phyloP scores from a whole-genome alignment of 331 rosid species.

The Prunus yedoensis region DNA sequence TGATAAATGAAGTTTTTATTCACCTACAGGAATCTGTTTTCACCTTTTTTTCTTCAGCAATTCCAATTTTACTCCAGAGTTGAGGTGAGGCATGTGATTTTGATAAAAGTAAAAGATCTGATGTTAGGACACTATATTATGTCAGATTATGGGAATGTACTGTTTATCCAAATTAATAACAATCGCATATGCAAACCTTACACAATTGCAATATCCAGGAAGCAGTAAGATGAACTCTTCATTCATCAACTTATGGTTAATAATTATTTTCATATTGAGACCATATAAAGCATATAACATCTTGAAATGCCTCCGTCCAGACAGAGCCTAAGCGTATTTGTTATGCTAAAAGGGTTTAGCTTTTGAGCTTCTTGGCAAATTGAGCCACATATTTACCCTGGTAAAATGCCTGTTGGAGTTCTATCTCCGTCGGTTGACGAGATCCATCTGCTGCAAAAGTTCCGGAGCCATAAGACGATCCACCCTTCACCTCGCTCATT shows the following conservation, averaged over 20 bases:
- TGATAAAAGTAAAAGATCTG: background rate
- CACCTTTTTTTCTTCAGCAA: background rate
- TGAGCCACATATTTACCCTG: constrained; percentile 83
- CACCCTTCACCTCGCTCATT: constrained; percentile 85
- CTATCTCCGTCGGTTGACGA: constrained; percentile 77
- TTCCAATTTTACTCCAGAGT: background rate
- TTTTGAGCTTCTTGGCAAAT: constrained; percentile 73
- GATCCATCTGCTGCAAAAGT: constrained; percentile 88
- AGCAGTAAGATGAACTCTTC: background rate
- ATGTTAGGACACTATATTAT: background rate
- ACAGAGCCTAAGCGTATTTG: background rate
- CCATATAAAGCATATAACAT: background rate
- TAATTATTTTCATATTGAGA: background rate
- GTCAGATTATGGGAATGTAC: background rate
- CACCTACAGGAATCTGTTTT: background rate
- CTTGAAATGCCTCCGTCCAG: background rate
- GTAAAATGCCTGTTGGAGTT: constrained; percentile 78
- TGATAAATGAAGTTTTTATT: constrained; percentile 27
- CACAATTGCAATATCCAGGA: background rate
- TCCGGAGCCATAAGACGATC: constrained; percentile 93
- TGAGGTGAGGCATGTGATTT: background rate
- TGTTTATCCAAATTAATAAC: background rate
- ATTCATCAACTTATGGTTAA: background rate
- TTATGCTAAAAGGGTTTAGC: constrained; percentile 13
- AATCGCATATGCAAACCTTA: too few species aligned